Conservation (phyloP, 2,329 filamentous ascomycete genomes). For the Paecilomyces niveus region DNA sequence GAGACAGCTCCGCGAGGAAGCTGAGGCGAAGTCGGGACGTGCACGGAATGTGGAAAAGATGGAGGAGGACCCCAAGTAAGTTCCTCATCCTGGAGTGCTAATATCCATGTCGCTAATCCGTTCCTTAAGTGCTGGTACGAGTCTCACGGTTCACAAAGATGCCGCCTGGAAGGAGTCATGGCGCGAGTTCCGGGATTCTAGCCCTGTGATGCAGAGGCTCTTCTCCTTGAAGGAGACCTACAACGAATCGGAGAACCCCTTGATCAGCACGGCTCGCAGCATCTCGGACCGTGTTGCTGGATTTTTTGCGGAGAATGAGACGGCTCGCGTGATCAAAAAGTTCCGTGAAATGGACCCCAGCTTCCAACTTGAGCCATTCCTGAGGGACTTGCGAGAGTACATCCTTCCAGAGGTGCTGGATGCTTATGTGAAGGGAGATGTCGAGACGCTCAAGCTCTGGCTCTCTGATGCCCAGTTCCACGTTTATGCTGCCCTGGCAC, state of each 20-base stretch:
- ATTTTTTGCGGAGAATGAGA: slow-evolving; percentile 98
- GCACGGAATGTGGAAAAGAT: slow-evolving; percentile 48
- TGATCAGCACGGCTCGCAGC: slow-evolving; percentile 85
- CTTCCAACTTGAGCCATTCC: slow-evolving; percentile 92
- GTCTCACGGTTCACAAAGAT: slow-evolving; percentile 93
- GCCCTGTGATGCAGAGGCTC: slow-evolving; percentile 77
- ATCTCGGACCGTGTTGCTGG: slow-evolving; percentile 89
- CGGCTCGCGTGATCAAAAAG: slow-evolving; percentile 94
- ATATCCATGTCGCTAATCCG: slow-evolving; percentile 23
- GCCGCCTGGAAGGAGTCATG: slow-evolving; percentile 98
- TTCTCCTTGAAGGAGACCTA: slow-evolving; percentile 83
- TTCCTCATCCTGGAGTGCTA: slow-evolving; percentile 12
- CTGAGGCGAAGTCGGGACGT: slow-evolving; percentile 49
- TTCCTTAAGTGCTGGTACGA: slow-evolving; percentile 71
- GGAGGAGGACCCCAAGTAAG: slow-evolving; percentile 84
- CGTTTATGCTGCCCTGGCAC: slow-evolving; percentile 92
- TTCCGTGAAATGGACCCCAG: slow-evolving; percentile 91
- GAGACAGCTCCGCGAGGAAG: slow-evolving; percentile 63
- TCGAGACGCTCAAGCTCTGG: slow-evolving; percentile 87
- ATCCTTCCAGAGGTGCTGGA: slow-evolving; percentile 96
- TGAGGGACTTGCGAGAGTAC: slow-evolving; percentile 93
- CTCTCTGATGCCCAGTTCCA: slow-evolving; percentile 93
- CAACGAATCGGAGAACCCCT: slow-evolving; percentile 93
- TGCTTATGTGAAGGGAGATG: slow-evolving; percentile 94
- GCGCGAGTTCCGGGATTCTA: slow-evolving; percentile 88